These are phyloP conservation scores for Pythium sp. DNA, from an alignment of 352 stramenopile genomes.

Conservation along the genomic window DNA sequence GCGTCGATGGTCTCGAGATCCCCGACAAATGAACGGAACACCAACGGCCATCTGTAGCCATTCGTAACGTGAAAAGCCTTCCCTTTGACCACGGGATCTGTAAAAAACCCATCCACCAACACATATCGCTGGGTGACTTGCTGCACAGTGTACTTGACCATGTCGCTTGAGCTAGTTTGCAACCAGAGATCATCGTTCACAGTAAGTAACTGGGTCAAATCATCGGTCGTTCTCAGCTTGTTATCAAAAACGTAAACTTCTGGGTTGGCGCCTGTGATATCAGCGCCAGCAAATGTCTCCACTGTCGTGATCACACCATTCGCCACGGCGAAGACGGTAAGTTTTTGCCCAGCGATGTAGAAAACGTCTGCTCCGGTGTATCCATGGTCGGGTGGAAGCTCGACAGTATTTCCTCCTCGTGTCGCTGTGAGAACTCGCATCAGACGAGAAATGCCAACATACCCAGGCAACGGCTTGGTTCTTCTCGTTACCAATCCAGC, in stretches of 20 bases:
- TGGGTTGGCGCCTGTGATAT: conserved; percentile 28
- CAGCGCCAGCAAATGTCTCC: conserved; percentile 31
- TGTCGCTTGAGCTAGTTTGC: conserved; percentile 32
- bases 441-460: conserved; percentile 39
- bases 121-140: conserved; percentile 33
- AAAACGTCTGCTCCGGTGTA: conserved; percentile 29
- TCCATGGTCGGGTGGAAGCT: conserved; percentile 45
- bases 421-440: conserved; percentile 50
- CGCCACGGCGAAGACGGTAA: conserved; percentile 30
- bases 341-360: conserved; percentile 34
- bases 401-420: conserved; percentile 23
- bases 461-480: conserved; percentile 43
- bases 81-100: conserved; percentile 30
- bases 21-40: conserved; percentile 66
- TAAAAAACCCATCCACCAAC: conserved; percentile 48
- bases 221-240: conserved; percentile 52
- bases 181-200: conserved; percentile 58
- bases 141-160: conserved; percentile 43
- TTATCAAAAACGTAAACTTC: conserved; percentile 62
- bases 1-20: conserved; percentile 57
- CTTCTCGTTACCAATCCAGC: conserved; percentile 57
- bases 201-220: conserved; percentile 35
- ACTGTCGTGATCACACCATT: conserved; percentile 32
- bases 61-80: conserved; percentile 35
- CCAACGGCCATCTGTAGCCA: conserved; percentile 59